These are phyloP conservation scores for Lepidium didymum DNA, from an alignment of 345 rosid species.

Conservation along the genomic window DNA sequence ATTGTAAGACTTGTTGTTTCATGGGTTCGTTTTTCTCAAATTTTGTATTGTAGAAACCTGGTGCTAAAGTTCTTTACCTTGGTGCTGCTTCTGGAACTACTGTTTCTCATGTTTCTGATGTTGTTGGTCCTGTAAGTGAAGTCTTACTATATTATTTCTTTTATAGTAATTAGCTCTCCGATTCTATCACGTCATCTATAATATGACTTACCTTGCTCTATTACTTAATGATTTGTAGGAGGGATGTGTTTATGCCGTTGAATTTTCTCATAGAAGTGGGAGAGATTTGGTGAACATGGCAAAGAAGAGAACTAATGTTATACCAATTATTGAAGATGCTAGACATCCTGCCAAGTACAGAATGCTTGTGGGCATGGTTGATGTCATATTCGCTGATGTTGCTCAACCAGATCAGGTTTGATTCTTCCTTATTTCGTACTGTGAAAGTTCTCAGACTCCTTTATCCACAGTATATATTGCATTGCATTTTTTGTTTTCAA, in stretches of 20 bases:
- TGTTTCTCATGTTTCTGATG: conserved; percentile 90
- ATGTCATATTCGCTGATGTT: conserved; percentile 97
- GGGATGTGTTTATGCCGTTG: conserved; percentile 93
- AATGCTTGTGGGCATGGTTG: conserved; percentile 98
- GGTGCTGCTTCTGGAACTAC: conserved; percentile 98
- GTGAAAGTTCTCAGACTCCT: neutral
- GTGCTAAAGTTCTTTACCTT: conserved; percentile 83
- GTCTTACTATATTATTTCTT: too few relatives aligned
- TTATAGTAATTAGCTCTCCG: neutral
- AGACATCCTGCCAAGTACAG: conserved; percentile 95
- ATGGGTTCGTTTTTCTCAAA: neutral
- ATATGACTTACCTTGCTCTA: neutral
- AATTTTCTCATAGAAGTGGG: conserved; percentile 96
- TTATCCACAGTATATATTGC: neutral
- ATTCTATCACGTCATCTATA: neutral
- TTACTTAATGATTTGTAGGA: conserved; percentile 28
- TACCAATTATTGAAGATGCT: conserved; percentile 97
- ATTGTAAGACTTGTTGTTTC: neutral
- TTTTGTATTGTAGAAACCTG: conserved; percentile 55
- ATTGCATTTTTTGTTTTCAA: neutral
- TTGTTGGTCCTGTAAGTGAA: conserved; percentile 86
- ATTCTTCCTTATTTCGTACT: neutral
- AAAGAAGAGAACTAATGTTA: conserved; percentile 84
- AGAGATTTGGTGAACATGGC: conserved; percentile 99
- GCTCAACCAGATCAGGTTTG: conserved; percentile 99